phyloP scores from a whole-genome alignment of 1,139 yeast genomes.

The Pichia sp. region DNA sequence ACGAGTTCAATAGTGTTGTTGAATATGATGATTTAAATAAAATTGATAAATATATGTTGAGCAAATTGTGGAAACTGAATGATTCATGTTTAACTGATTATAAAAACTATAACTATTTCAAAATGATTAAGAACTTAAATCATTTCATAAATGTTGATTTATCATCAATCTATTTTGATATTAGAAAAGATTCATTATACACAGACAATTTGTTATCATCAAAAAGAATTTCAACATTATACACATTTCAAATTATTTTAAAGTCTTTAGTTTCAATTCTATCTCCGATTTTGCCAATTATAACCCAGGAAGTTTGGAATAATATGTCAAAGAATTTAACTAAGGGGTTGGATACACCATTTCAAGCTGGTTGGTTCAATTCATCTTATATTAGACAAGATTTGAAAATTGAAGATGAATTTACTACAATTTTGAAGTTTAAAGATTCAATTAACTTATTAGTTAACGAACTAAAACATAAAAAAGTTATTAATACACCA shows the following conservation, averaged over 20 bases:
- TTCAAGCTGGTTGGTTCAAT: conserved; percentile 32
- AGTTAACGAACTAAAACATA: conserved; percentile 23
- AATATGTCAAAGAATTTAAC: conserved; percentile 37
- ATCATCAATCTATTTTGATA: conserved; percentile 81
- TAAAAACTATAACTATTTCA: conserved; percentile 56
- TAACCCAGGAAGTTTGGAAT: conserved; percentile 87
- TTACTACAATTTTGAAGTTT: conserved; percentile 36
- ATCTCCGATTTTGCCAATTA: conserved; percentile 76
- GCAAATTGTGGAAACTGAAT: conserved; percentile 47
- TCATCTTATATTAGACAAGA: conserved; percentile 26
- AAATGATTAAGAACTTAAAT: conserved; percentile 51
- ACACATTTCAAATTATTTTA: conserved; percentile 59
- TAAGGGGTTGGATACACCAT: conserved; percentile 42
- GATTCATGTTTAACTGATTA: conserved; percentile 40
- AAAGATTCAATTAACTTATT: conserved; percentile 45
- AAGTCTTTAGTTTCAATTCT: conserved; percentile 57
- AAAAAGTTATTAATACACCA: conserved; percentile 2
- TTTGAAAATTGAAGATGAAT: conserved; percentile 34
- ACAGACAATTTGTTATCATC: conserved; percentile 48
- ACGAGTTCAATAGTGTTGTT: conserved; percentile 29
- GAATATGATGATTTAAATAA: conserved; percentile 39
- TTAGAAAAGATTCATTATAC: conserved; percentile 78
- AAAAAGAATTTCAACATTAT: conserved; percentile 62
- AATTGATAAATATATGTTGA: conserved; percentile 61
- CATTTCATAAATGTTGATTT: conserved; percentile 68